Evolutionary conservation across 148 eudicot genomes (phyloP).

Genomic region (Heliosperma pusillum): DNA sequence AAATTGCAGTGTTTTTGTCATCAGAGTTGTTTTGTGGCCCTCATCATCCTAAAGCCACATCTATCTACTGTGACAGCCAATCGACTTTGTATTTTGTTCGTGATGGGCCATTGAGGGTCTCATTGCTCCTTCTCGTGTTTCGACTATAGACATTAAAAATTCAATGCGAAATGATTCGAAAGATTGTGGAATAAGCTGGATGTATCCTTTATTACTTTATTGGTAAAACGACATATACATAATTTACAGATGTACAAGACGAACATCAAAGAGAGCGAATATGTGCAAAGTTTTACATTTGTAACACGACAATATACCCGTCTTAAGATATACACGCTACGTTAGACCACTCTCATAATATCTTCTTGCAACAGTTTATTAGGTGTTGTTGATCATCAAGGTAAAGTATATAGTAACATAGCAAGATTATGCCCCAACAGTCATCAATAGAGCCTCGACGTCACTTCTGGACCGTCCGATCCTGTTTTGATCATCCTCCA

Average conservation of each 20-base stretch:
- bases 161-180: no score
- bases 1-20: no score
- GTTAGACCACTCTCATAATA: neutral
- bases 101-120: no score
- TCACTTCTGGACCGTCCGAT: conserved; percentile 43
- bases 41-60: no score
- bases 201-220: no score
- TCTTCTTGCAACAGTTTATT: neutral
- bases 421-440: conserved; percentile 52
- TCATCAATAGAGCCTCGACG: conserved; percentile 35
- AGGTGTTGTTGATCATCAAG: neutral
- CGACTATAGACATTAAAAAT: no score
- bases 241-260: neutral
- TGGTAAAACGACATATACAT: neutral
- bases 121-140: no score
- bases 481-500: conserved; percentile 22
- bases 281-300: neutral
- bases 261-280: neutral
- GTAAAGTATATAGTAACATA: neutral
- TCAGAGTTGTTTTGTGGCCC: no score
- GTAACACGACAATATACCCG: neutral
- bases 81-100: no score
- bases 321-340: neutral
- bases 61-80: no score
- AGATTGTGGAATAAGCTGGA: no score